These are phyloP conservation scores for Incumbomyces delicatus DNA, from an alignment of 2,329 filamentous ascomycete genomes.

Conservation along the genomic window DNA sequence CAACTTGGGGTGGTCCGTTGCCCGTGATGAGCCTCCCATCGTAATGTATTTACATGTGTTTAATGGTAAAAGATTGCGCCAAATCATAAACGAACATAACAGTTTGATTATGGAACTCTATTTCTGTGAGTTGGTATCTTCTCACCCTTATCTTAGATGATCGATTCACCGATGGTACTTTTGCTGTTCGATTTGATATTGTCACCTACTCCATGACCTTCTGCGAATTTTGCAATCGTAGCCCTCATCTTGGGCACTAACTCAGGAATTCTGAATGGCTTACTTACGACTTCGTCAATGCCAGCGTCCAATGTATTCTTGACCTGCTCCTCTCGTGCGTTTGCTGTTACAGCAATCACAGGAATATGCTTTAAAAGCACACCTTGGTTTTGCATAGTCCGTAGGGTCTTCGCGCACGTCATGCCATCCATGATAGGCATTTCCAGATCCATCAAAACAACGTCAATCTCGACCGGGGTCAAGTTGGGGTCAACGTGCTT, in stretches of 20 bases:
- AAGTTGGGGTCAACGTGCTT: background rate
- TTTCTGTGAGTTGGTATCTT: too few relatives aligned
- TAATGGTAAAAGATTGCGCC: too few relatives aligned
- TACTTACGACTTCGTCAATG: slow-evolving; percentile 69
- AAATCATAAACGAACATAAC: too few relatives aligned
- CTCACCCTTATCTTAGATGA: too few relatives aligned
- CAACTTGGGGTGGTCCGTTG: too few relatives aligned
- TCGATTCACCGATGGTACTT: background rate
- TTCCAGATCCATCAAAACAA: slow-evolving; percentile 72
- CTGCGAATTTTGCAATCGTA: slow-evolving; percentile 25
- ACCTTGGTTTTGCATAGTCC: slow-evolving; percentile 49
- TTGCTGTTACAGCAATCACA: slow-evolving; percentile 50
- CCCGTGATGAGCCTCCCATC: too few relatives aligned
- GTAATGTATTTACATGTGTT: too few relatives aligned
- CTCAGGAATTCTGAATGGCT: slow-evolving; percentile 69
- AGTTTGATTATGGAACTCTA: too few relatives aligned
- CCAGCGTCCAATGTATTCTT: slow-evolving; percentile 60
- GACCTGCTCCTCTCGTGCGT: slow-evolving; percentile 66
- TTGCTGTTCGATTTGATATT: background rate
- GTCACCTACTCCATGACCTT: background rate
- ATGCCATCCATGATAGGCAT: slow-evolving; percentile 80
- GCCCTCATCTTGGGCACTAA: slow-evolving; percentile 58
- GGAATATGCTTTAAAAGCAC: slow-evolving; percentile 35
- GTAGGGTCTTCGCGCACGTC: slow-evolving; percentile 60
- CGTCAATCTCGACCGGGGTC: slow-evolving; percentile 34